These are phyloP conservation scores for Macadamia integrifolia DNA, from an alignment of 164 flowering plant species.

Conservation along the genomic window DNA sequence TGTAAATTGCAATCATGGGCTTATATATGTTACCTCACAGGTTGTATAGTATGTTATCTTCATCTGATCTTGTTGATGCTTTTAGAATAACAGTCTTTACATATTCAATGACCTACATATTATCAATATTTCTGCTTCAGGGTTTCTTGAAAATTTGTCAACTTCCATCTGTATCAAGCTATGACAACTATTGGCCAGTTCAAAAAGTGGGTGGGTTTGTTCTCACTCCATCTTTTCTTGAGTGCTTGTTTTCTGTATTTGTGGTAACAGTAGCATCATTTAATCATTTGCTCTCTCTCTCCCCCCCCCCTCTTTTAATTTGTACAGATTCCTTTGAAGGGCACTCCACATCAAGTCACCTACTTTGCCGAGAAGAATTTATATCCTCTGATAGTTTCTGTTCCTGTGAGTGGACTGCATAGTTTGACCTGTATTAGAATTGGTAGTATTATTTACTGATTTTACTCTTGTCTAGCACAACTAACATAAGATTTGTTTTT, in stretches of 20 bases:
- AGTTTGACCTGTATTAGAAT: background rate
- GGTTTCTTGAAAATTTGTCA: slow-evolving; percentile 95
- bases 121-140: slow-evolving; percentile 26
- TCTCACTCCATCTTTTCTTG: background rate
- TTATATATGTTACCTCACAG: slow-evolving; percentile 94
- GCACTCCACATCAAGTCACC: slow-evolving; percentile 97
- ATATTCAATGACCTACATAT: background rate
- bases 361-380: slow-evolving; percentile 91
- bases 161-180: slow-evolving; percentile 62
- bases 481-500: background rate
- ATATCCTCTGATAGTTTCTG: slow-evolving; percentile 85
- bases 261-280: background rate
- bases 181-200: slow-evolving; percentile 97
- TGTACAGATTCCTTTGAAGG: slow-evolving; percentile 79
- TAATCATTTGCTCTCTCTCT: background rate
- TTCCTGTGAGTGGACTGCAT: slow-evolving; percentile 64
- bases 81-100: background rate
- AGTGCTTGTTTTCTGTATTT: background rate
- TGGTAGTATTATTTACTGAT: background rate
- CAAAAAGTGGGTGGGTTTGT: slow-evolving; percentile 55
- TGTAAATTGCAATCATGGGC: slow-evolving; percentile 94
- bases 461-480: background rate
- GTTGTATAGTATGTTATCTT: slow-evolving; percentile 22
- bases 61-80: background rate
- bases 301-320: background rate